A percentile compares a stretch with the other conserved stretches of the same genome.
Evolutionary conservation across 1,284 basidiomycete species (phyloP).

Genomic region (Prillingera fragicola): DNA sequence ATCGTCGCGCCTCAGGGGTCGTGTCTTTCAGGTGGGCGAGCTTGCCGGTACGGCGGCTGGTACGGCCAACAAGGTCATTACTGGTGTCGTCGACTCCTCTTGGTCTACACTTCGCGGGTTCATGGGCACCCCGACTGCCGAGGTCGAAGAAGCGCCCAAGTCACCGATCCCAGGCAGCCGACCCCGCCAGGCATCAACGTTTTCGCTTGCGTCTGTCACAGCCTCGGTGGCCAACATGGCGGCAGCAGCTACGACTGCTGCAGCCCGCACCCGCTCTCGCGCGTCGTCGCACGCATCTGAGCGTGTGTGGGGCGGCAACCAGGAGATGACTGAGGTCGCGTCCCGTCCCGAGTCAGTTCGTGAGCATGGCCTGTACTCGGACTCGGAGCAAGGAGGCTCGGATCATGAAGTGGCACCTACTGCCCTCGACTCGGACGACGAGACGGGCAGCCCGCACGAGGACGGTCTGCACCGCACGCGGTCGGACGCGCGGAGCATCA

Average conservation of each 20-base stretch:
- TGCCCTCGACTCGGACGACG: conserved; percentile 19
- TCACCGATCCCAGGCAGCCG: conserved; percentile 23
- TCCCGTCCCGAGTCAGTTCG: conserved; percentile 42
- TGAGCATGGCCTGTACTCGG: conserved; percentile 18
- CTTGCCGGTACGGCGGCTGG: conserved; percentile 57
- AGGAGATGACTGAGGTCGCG: conserved; percentile 44
- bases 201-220: conserved; percentile 72
- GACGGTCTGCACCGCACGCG: conserved; percentile 12
- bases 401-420: no score
- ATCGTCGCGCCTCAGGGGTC: conserved; percentile 54
- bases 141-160: background rate
- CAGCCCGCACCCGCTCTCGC: conserved; percentile 33
- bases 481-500: conserved; percentile 42
- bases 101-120: conserved; percentile 73
- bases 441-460: conserved; percentile 27
- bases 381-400: background rate
- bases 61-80: conserved; percentile 75
- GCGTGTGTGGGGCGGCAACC: conserved; percentile 46
- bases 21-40: conserved; percentile 75
- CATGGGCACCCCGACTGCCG: conserved; percentile 24
- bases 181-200: conserved; percentile 64
- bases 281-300: conserved; percentile 51
- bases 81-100: conserved; percentile 75
- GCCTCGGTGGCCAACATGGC: conserved; percentile 57
- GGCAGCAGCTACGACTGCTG: conserved; percentile 35